Conservation (phyloP, 495 filamentous ascomycete species). For the Penicillium cataractarum region DNA sequence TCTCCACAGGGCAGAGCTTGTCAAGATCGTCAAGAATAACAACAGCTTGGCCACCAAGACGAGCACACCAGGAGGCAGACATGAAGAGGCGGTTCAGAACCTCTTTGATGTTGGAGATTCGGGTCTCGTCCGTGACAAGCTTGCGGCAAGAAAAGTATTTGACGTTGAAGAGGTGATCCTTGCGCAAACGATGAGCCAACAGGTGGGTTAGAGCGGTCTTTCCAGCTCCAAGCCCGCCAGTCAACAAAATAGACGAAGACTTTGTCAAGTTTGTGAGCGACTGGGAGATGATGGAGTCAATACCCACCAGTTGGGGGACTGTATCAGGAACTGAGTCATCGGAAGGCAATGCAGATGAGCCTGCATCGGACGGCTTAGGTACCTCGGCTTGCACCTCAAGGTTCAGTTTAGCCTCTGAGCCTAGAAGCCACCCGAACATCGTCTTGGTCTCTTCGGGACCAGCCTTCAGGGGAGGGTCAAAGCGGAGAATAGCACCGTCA, state of each 20-base stretch:
- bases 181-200: slow-evolving; percentile 66
- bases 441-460: slow-evolving; percentile 51
- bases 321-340: slow-evolving; percentile 57
- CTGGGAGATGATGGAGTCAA: slow-evolving; percentile 74
- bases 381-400: slow-evolving; percentile 75
- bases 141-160: slow-evolving; percentile 83
- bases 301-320: slow-evolving; percentile 74
- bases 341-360: slow-evolving; percentile 46
- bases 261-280: slow-evolving; percentile 74
- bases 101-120: slow-evolving; percentile 88
- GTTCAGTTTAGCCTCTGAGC: slow-evolving; percentile 70
- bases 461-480: slow-evolving; percentile 62
- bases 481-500: slow-evolving; percentile 73
- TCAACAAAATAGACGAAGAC: slow-evolving; percentile 84
- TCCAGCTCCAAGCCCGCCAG: slow-evolving; percentile 85
- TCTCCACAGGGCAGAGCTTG: slow-evolving; percentile 87
- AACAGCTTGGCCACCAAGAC: slow-evolving; percentile 77
- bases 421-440: slow-evolving; percentile 71
- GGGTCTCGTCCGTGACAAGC: slow-evolving; percentile 83
- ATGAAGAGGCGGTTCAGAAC: slow-evolving; percentile 81
- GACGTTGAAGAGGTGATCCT: slow-evolving; percentile 70
- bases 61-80: slow-evolving; percentile 84
- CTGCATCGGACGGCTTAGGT: slow-evolving; percentile 57
- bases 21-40: slow-evolving; percentile 94
- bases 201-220: slow-evolving; percentile 76